Percentiles rank a stretch among this genome's conserved stretches.
phyloP scores from a whole-genome alignment of 441 rosid species.

The Heliophila coronopifolia region DNA sequence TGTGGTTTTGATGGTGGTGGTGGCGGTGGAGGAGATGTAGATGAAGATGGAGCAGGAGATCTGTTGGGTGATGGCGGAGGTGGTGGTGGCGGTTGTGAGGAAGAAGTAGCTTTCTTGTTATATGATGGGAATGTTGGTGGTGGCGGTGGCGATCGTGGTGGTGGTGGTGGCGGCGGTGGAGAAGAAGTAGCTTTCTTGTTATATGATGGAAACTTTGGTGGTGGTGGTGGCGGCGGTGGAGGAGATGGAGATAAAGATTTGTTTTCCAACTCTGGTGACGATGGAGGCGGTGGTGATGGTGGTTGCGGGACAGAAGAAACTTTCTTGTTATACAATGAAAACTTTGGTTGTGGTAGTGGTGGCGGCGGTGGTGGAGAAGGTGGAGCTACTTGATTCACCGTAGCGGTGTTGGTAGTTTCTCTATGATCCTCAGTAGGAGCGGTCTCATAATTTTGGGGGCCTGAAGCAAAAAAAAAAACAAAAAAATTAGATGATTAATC shows the following conservation, averaged over 20 bases:
- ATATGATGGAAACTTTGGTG: background rate
- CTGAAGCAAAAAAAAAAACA: no score
- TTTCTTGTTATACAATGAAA: background rate
- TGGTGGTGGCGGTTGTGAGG: conserved; percentile 23
- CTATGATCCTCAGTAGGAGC: no score
- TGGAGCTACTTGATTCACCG: no score
- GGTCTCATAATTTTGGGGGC: no score
- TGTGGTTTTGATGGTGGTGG: conserved; percentile 34
- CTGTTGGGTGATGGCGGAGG: conserved; percentile 28
- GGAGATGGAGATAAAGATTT: no score
- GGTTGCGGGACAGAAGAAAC: no score
- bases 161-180: conserved; percentile 23
- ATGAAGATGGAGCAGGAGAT: no score
- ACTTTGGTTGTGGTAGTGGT: background rate
- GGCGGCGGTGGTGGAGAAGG: no score
- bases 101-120: background rate
- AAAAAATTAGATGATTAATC: no score
- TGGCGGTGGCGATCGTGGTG: conserved; percentile 22
- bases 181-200: background rate
- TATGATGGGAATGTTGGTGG: background rate
- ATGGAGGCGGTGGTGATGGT: no score
- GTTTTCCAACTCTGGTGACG: no score
- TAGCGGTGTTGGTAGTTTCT: no score
- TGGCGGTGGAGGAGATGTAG: conserved; percentile 28
- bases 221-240: conserved; percentile 17